Conservation (phyloP, 345 rosid species). For the Orychophragmus violaceus region DNA sequence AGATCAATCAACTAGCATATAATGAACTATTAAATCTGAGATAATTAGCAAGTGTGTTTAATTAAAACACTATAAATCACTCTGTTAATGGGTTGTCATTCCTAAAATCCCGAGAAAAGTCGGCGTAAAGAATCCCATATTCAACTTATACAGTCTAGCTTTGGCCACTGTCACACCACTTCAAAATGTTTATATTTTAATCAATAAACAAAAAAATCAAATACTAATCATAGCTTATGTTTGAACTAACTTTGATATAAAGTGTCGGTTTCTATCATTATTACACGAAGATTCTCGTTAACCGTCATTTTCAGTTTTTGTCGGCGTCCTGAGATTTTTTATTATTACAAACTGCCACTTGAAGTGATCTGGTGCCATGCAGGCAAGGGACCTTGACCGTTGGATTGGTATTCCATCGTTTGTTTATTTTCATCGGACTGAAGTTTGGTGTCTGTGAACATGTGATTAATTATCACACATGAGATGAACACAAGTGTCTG, state of each 20-base stretch:
- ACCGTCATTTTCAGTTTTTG: constrained; percentile 36
- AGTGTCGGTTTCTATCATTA: constrained; percentile 35
- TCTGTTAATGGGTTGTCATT: constrained; percentile 32
- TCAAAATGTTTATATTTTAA: constrained; percentile 2
- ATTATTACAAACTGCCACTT: constrained; percentile 16
- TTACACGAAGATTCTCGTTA: constrained; percentile 30
- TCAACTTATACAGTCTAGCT: constrained; percentile 22
- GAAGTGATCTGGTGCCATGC: constrained; percentile 15
- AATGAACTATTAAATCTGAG: neutral
- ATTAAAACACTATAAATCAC: constrained; percentile 4
- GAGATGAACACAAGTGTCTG: neutral
- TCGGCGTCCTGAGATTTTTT: constrained; percentile 26
- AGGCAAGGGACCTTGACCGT: neutral
- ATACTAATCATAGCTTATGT: constrained; percentile 28
- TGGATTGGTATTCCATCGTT: neutral
- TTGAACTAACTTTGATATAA: constrained; percentile 27
- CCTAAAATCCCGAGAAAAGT: constrained; percentile 32
- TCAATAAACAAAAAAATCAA: neutral
- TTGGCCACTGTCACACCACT: constrained; percentile 29
- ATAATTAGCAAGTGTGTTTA: constrained; percentile 27
- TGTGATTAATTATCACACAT: neutral
- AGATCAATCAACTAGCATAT: neutral
- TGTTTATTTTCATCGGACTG: neutral
- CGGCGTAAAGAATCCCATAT: constrained; percentile 27
- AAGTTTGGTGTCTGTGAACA: neutral